phyloP scores from a whole-genome alignment of 345 rosid genomes.

The Combretum micranthum region DNA sequence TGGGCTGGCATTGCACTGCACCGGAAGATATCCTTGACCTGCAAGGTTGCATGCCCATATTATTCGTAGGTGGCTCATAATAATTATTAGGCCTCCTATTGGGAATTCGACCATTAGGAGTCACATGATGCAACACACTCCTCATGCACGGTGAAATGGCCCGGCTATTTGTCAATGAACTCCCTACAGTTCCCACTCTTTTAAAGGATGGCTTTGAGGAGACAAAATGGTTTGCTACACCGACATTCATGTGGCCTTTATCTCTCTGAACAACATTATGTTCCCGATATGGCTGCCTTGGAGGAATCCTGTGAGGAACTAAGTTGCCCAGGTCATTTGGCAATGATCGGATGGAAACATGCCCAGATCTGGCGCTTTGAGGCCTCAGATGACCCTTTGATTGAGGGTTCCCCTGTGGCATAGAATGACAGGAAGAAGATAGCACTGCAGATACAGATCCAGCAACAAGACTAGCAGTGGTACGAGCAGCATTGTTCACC shows the following conservation, averaged over 20 bases:
- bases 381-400: constrained; percentile 11
- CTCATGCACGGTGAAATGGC: no score
- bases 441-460: background rate
- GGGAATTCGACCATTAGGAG: background rate
- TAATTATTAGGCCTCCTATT: background rate
- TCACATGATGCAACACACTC: constrained; percentile 4
- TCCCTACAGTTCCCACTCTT: constrained; percentile 14
- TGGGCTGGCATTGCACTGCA: background rate
- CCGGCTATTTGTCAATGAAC: constrained; percentile 5
- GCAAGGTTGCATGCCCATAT: background rate
- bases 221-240: constrained; percentile 18
- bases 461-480: background rate
- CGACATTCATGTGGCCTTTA: constrained; percentile 20
- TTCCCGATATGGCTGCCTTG: constrained; percentile 23
- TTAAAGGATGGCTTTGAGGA: constrained; percentile 22
- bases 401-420: constrained; percentile 9
- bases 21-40: background rate
- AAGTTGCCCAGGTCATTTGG: constrained; percentile 9
- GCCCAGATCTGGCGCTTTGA: constrained; percentile 15
- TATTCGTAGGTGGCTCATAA: no score
- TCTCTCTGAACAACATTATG: constrained; percentile 22
- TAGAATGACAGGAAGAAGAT: constrained; percentile 3
- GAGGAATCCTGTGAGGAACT: constrained; percentile 10
- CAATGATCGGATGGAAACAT: constrained; percentile 20
- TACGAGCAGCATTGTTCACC: constrained; percentile 14